phyloP scores from a whole-genome alignment of 495 filamentous ascomycete genomes.

The Penicillium argentinense region DNA sequence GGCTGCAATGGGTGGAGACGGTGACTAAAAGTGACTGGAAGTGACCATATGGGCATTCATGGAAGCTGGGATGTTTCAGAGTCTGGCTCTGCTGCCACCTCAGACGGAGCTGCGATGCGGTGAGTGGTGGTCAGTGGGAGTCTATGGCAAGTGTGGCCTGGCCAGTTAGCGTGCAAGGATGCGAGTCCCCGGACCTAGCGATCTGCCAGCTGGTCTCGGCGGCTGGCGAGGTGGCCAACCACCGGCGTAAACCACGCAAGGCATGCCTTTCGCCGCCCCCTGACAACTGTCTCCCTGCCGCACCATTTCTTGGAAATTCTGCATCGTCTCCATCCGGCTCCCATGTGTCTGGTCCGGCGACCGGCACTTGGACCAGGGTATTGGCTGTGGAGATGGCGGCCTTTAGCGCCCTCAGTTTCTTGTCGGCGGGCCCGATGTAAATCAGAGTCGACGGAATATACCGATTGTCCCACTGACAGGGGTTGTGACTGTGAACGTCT shows the following conservation, averaged over 20 bases:
- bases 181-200: conserved; percentile 4
- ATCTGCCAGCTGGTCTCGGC: conserved; percentile 17
- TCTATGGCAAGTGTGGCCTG: neutral
- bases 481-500: conserved; percentile 7
- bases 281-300: conserved; percentile 5
- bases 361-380: conserved; percentile 1
- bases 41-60: neutral
- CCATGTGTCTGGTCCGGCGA: conserved; percentile 8
- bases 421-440: conserved; percentile 13
- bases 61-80: conserved; percentile 26
- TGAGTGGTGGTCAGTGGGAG: conserved; percentile 9
- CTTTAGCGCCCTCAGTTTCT: conserved; percentile 18
- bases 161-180: conserved; percentile 17
- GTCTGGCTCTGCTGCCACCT: conserved; percentile 2
- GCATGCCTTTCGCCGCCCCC: conserved; percentile 1
- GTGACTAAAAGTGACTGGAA: too few species aligned
- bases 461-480: conserved; percentile 9
- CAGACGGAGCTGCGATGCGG: neutral
- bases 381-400: conserved; percentile 10
- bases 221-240: conserved; percentile 25
- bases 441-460: conserved; percentile 14
- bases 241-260: conserved; percentile 13
- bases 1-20: conserved; percentile 10
- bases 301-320: conserved; percentile 12
- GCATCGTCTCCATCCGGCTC: neutral